Conservation (phyloP, 768 basidiomycete species). For the Phlegmacium glaucopus region DNA sequence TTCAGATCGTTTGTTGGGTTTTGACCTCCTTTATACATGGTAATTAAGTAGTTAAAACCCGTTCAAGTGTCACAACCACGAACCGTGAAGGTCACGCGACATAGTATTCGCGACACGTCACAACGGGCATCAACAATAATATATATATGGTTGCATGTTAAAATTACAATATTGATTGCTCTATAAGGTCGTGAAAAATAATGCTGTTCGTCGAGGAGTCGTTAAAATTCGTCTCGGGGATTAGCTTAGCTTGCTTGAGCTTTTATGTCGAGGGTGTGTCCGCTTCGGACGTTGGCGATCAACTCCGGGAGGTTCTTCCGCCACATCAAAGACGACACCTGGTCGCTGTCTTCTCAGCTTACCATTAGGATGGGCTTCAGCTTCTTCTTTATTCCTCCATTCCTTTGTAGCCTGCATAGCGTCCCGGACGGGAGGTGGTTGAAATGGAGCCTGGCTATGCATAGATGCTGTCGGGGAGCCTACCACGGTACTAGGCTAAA, state of each 20-base stretch:
- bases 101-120: too few relatives aligned
- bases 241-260: slow-evolving; percentile 1
- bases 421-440: slow-evolving; percentile 62
- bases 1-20: slow-evolving; percentile 18
- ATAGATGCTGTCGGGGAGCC: slow-evolving; percentile 74
- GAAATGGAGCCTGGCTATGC: slow-evolving; percentile 48
- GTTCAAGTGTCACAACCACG: background rate
- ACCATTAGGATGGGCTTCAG: slow-evolving; percentile 39
- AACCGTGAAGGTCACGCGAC: too few relatives aligned
- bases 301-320: slow-evolving; percentile 49
- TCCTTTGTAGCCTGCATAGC: slow-evolving; percentile 59
- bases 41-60: background rate
- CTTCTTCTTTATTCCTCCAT: slow-evolving; percentile 69
- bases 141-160: background rate
- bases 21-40: slow-evolving; percentile 36
- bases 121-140: too few relatives aligned
- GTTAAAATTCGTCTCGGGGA: slow-evolving; percentile 3
- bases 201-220: background rate
- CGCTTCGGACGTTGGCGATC: slow-evolving; percentile 15
- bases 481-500: slow-evolving; percentile 64
- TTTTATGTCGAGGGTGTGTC: slow-evolving; percentile 4
- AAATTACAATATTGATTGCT: background rate
- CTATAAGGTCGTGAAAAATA: background rate
- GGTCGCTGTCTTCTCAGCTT: slow-evolving; percentile 48
- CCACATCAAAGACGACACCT: slow-evolving; percentile 65